Evolutionary conservation across 2,329 filamentous ascomycete genomes (phyloP).

Genomic region (Cadophora malorum): DNA sequence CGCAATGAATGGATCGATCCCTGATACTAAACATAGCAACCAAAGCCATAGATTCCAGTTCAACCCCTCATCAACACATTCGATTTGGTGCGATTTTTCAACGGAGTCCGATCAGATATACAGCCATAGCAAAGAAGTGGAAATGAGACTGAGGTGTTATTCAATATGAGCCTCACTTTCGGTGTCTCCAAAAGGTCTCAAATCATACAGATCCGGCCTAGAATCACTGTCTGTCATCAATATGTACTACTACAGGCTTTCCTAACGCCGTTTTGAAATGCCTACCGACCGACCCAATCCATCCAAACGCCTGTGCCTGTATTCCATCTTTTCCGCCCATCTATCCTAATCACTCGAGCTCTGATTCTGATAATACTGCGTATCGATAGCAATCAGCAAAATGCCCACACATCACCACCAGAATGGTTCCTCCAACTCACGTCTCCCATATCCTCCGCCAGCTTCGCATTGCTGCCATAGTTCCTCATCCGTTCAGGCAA

Average conservation of each 20-base stretch:
- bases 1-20: not conserved
- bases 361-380: conserved; percentile 42
- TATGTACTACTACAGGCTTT: conserved; percentile 6
- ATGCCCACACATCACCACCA: conserved; percentile 31
- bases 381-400: conserved; percentile 40
- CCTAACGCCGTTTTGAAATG: conserved; percentile 21
- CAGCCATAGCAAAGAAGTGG: no score
- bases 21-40: no score
- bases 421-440: conserved; percentile 42
- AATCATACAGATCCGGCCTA: not conserved
- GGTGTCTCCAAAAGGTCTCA: no score
- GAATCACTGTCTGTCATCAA: not conserved
- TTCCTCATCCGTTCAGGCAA: conserved; percentile 54
- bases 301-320: conserved; percentile 19
- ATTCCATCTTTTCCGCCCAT: not conserved
- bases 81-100: not conserved
- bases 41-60: no score
- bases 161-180: not conserved
- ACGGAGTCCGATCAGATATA: not conserved
- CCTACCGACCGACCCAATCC: not conserved
- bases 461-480: conserved; percentile 39
- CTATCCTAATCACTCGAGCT: conserved; percentile 31
- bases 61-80: not conserved
- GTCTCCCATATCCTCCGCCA: conserved; percentile 51
- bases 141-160: no score